Base-by-base conservation (phyloP, 768 basidiomycete genomes). In the Psilocybe azurescens region DNA sequence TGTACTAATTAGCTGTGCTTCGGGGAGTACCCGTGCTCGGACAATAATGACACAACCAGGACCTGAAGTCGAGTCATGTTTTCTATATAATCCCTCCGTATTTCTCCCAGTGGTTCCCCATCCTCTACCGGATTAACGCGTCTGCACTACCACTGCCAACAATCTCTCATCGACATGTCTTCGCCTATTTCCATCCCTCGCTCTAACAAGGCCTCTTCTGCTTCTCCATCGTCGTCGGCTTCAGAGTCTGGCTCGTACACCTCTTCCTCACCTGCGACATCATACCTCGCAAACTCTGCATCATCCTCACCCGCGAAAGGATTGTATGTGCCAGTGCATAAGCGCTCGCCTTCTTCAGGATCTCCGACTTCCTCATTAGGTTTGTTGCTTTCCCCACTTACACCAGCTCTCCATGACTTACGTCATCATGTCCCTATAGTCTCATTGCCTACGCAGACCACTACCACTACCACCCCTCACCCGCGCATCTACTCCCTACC, bases 181-280 rank as follows among this genome's bases (percentile, higher is more conserved):
- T 64, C 61, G 20, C 64, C 68, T 16, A 65, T 67, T 44, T 46
- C 66, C 30, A 67, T 67, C 53, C 68, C 65, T 55, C 63, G 65
- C 46, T 50, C 58, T 47, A 30, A 29, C 30, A 49, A 52, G 16
- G 53, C 62, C 5, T 48, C 56, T 20, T 56, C 56, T 11, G 61
- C 68, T 2, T 59, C 60, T 18, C 44, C 54, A 29, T 56, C 54
- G 14, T 56, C 54, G 5, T 39, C 33, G 11, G 30, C 36, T 16
- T 41, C 36, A 13, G 36, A 39, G 33, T 56, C 29, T 3, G 39
- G 14, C 7, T 36, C 54, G 3, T 56, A 33, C 9, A 39, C 39
- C 2, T 44, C 54, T 1, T 56, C 54, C 18, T 56, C 54, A 18
- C 20, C 10, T 5, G 54, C 54, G 2, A 30, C 54, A 3, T 56